A percentile compares a stretch with the other conserved stretches of the same genome.
Conservation (phyloP, 1,284 basidiomycete genomes). For the Ceratobasidium sp. region DNA sequence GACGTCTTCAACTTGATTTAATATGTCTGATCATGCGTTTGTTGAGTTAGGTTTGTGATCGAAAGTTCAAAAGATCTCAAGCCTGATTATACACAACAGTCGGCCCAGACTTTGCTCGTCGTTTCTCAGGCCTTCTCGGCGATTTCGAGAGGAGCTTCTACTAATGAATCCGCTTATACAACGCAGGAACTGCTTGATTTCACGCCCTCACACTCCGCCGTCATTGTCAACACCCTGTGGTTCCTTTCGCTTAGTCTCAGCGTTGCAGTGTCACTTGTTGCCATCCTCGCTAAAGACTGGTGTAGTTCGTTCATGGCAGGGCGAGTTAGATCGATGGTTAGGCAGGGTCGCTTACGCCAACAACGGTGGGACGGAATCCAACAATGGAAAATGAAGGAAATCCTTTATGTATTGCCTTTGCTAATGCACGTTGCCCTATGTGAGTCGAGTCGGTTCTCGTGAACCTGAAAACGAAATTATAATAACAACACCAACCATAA, state of each 20-base stretch:
- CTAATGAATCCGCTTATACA: not conserved
- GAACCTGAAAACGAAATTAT: too few relatives aligned
- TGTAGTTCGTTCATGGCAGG: conserved; percentile 1
- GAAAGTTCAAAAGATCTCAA: too few relatives aligned
- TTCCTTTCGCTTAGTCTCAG: conserved; percentile 7
- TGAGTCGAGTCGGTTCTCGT: too few relatives aligned
- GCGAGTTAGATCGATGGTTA: not conserved
- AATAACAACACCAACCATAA: not conserved
- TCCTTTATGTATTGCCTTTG: not conserved
- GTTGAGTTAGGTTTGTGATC: too few relatives aligned
- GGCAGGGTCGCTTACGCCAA: not conserved
- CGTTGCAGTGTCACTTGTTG: not conserved
- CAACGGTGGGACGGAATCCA: conserved; percentile 12
- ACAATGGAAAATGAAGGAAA: too few relatives aligned
- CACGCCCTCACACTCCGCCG: not conserved
- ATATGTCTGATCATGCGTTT: not conserved
- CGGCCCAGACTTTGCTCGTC: not conserved
- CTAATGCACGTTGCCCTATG: too few relatives aligned
- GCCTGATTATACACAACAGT: not conserved
- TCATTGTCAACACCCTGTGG: conserved; percentile 1
- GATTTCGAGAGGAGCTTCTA: not conserved
- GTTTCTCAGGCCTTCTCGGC: not conserved
- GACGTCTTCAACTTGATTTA: not conserved
- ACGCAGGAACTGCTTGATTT: not conserved
- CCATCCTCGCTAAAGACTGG: conserved; percentile 14